These are phyloP conservation scores for Erysiphe pulchra DNA, from an alignment of 2,329 filamentous ascomycete species.

Conservation along the genomic window DNA sequence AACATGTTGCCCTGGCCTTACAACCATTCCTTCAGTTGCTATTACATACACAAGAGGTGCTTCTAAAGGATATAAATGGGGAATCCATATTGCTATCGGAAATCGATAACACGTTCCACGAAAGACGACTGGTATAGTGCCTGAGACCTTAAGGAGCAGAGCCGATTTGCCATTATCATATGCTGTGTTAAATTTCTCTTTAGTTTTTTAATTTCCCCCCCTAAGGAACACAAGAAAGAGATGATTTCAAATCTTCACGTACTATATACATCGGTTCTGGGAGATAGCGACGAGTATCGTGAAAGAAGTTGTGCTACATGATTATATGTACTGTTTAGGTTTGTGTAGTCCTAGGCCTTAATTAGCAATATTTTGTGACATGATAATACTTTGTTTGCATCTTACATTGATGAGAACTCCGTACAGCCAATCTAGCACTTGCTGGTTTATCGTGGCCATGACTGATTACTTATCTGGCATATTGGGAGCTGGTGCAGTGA, in stretches of 20 bases:
- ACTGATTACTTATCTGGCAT: conserved; percentile 1
- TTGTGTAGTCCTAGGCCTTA: conserved; percentile 56
- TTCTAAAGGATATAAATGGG: conserved; percentile 68
- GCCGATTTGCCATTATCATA: conserved; percentile 73
- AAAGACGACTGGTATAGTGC: conserved; percentile 78
- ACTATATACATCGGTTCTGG: conserved; percentile 92
- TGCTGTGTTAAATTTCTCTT: conserved; percentile 23
- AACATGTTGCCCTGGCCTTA: conserved; percentile 83
- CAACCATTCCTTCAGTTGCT: conserved; percentile 66
- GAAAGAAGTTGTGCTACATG: conserved; percentile 67
- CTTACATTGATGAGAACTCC: conserved; percentile 58
- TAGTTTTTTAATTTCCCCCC: too few relatives aligned
- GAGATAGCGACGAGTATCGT: conserved; percentile 53
- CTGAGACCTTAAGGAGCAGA: conserved; percentile 61
- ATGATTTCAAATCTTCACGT: conserved; percentile 13
- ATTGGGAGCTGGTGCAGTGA: background rate
- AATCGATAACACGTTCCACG: conserved; percentile 76
- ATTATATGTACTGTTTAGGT: conserved; percentile 79
- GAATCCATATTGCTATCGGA: conserved; percentile 78
- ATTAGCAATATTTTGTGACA: conserved; percentile 2
- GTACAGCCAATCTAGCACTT: conserved; percentile 86
- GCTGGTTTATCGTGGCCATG: conserved; percentile 48
- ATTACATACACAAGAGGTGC: conserved; percentile 73
- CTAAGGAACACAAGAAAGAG: too few relatives aligned
- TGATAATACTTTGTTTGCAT: background rate